Conservation (phyloP, 345 rosid genomes). For the Turritis glabra region DNA sequence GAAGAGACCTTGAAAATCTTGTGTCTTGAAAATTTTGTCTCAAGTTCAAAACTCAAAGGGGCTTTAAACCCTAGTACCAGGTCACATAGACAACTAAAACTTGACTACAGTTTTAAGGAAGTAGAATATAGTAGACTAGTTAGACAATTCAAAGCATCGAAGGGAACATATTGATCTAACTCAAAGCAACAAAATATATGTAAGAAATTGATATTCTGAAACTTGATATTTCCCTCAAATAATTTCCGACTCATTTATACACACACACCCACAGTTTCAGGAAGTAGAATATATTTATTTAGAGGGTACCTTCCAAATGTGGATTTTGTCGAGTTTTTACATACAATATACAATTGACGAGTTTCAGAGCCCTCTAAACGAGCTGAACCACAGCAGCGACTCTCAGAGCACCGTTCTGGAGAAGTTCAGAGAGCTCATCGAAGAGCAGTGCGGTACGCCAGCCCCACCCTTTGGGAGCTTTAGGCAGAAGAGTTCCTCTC, state of each 20-base stretch:
- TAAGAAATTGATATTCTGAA: background rate
- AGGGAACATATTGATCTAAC: background rate
- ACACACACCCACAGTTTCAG: background rate
- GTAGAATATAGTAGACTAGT: too few relatives aligned
- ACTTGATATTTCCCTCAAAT: background rate
- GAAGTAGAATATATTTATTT: background rate
- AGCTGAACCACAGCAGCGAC: constrained; percentile 90
- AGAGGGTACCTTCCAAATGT: background rate
- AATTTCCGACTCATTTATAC: background rate
- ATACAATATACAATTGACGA: constrained; percentile 7
- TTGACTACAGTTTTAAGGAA: too few relatives aligned
- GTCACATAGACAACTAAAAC: too few relatives aligned
- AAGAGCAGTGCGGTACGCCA: constrained; percentile 90
- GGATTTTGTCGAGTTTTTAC: background rate
- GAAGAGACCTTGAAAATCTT: too few relatives aligned
- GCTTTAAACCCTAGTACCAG: too few relatives aligned
- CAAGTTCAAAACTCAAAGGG: too few relatives aligned
- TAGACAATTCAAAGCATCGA: too few relatives aligned
- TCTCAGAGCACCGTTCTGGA: constrained; percentile 79
- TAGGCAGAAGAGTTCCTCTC: constrained; percentile 83
- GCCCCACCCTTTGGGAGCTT: constrained; percentile 99
- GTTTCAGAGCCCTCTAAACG: constrained; percentile 45
- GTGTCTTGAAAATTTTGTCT: too few relatives aligned
- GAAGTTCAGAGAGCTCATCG: constrained; percentile 88
- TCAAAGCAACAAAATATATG: background rate